phyloP scores from a whole-genome alignment of 306 rosid species.

The Cicer judaicum region DNA sequence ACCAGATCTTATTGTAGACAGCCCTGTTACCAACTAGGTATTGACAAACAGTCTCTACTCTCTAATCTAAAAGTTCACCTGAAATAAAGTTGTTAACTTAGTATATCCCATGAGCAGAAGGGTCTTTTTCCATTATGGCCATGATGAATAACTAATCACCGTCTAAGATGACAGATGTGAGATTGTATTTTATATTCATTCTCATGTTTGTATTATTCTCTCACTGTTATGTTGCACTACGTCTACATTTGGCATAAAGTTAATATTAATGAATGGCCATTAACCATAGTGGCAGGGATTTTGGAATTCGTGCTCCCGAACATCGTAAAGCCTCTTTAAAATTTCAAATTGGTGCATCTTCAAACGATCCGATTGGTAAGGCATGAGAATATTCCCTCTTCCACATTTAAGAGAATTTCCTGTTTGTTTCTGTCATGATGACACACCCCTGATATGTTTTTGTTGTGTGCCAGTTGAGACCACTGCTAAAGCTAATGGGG shows the following conservation, averaged over 20 bases:
- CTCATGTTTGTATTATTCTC: constrained; percentile 15
- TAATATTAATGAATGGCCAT: constrained; percentile 38
- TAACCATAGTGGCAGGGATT: constrained; percentile 51
- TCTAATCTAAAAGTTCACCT: constrained; percentile 16
- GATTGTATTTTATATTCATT: constrained; percentile 18
- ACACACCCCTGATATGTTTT: constrained; percentile 33
- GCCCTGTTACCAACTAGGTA: constrained; percentile 16
- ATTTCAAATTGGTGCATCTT: constrained; percentile 47
- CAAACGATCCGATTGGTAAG: constrained; percentile 55
- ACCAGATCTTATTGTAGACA: constrained; percentile 14
- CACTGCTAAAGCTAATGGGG: constrained; percentile 51
- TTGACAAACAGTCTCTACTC: constrained; percentile 20
- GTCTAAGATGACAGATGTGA: constrained; percentile 20
- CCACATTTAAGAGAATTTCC: constrained; percentile 19
- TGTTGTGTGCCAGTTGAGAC: constrained; percentile 41
- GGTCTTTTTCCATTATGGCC: constrained; percentile 26
- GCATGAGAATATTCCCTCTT: constrained; percentile 27
- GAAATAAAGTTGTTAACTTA: constrained; percentile 17
- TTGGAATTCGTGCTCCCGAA: constrained; percentile 45
- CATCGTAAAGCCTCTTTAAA: constrained; percentile 43
- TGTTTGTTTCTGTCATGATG: constrained; percentile 40
- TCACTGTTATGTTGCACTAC: constrained; percentile 18
- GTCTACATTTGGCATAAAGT: constrained; percentile 26
- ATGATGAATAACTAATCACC: constrained; percentile 26
- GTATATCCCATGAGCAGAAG: constrained; percentile 10